Evolutionary conservation across 2,329 filamentous ascomycete genomes (phyloP), one percentile per base, ranked within the genome.

Genomic region (Pezicula radicicola): DNA sequence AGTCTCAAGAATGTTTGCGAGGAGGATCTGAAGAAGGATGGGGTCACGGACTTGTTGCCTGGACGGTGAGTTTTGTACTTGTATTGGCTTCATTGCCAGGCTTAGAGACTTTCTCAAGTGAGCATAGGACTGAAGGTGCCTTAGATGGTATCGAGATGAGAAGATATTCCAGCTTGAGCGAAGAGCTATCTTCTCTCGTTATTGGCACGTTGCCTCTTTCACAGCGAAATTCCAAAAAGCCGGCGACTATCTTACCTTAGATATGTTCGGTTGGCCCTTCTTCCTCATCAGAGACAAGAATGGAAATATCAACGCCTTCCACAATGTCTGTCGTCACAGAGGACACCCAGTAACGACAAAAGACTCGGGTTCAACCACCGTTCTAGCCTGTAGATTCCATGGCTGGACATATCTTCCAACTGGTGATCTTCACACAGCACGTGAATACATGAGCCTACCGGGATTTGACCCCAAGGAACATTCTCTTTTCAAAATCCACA

Each of bases 251-350:
- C 61, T 70, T 61, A 64, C 1, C 60, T 68, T 47, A 15, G 61
- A 65, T 3, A 19, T 68, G 2, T 68, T 72, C 42, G 66, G 66
- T 37, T 70, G 68, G 35, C 64, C 70, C 19, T 70, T 74, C 54
- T 73, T 74, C 36, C 59, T 75, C 4, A 66, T 72, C 18, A 68
- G 67, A 19, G 65, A 70, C 35, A 59, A 59, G 15, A 44, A 52
- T 13, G 67, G 68, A 27, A 63, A 64, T 35, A 67, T 72, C 28
- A 66, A 71, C 37, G 53, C 35, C 3, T 52, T 52, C 25, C 73
- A 75, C 59, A 76, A 76, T 46, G 64, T 75, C 6, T 75, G 72
- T 56, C 67, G 72, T 19, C 72, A 75, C 56, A 69, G 72, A 1
- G 73, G 72, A 2, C 75, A 72, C 49, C 71, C 72, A 1, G 66